Percentiles rank a stretch among this genome's conserved stretches.
Conservation (phyloP, 371 early-diverging fungal genomes). For the Zancudomyces culisetae region DNA sequence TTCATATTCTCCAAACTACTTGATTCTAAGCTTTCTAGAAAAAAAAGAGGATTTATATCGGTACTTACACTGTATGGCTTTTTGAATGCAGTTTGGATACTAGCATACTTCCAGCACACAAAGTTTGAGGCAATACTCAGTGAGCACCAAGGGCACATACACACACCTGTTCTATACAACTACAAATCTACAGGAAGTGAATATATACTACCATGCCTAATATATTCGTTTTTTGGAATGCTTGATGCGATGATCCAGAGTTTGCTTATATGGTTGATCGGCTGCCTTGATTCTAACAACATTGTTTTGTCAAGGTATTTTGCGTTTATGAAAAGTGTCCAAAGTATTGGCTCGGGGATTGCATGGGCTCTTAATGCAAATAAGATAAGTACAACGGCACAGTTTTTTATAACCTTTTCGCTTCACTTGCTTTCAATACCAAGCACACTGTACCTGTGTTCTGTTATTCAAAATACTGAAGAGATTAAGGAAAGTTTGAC, state of each 20-base stretch:
- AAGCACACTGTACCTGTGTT: conserved; percentile 13
- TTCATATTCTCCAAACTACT: no score
- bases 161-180: not conserved
- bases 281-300: conserved; percentile 45
- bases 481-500: no score
- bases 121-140: no score
- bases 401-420: conserved; percentile 20
- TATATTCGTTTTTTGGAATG: conserved; percentile 43
- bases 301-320: conserved; percentile 44
- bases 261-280: conserved; percentile 48
- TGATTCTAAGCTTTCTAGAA: conserved; percentile 27
- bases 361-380: conserved; percentile 26
- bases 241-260: conserved; percentile 49
- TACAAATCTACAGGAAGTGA: not conserved
- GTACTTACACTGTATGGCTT: conserved; percentile 18
- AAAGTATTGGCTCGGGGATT: conserved; percentile 43
- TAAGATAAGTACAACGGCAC: conserved; percentile 7
- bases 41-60: conserved; percentile 33
- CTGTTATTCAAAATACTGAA: no score
- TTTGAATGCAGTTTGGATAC: conserved; percentile 35
- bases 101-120: conserved; percentile 31
- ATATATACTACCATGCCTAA: conserved; percentile 25
- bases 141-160: not conserved
- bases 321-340: conserved; percentile 67
- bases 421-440: conserved; percentile 19